Base-by-base conservation (phyloP, 148 eudicot species). In the Polygonum maritimum region DNA sequence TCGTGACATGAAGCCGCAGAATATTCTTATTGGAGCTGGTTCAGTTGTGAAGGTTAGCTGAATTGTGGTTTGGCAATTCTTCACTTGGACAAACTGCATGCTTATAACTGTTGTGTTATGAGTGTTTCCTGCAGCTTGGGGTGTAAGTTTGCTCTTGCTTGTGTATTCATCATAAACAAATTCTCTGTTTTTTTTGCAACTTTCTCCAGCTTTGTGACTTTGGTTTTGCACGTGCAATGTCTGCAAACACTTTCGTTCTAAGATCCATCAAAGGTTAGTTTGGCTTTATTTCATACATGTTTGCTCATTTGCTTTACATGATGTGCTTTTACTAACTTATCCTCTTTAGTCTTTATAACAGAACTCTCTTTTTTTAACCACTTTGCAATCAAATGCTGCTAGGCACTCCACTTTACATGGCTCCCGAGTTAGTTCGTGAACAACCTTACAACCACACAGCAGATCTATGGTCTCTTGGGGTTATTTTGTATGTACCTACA, bases 381-480 rank as follows among this genome's bases (percentile, higher is more conserved):
- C 55, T 39, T 18, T 76, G 31, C 35, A n/a, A 63, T 73, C 38
- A 40, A 16, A 2, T 77, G 65, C 54, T 55, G 77, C 75, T 80
- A 96, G 99, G 99, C 62, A 96, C 99, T 83, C 99, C 99, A 57
- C 81, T 96, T 73, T 96, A 96, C 84, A 96, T 96, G 99, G 99
- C 99, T 82, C 99, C 99, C 44, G 99, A 96, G 86, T 86, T 96
- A 74, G 99, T 96, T 74, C 91, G 98, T 52, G 99, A 96, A 80
- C 99, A 96, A 74, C 98, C 99, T 3, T 96, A 96, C 88, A 96
- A 96, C 81, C 99, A 96, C 89, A 96, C 99, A 11, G 99, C 87
- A 78, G 99, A 96, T 81, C 81, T 96, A 79, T 96, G 99, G 99
- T 96, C 99, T 71, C 98, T 92, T 80, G 99, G 99, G 78, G 97